Conservation (phyloP, 208 protist species). For the Trypanosoma boissoni region DNA sequence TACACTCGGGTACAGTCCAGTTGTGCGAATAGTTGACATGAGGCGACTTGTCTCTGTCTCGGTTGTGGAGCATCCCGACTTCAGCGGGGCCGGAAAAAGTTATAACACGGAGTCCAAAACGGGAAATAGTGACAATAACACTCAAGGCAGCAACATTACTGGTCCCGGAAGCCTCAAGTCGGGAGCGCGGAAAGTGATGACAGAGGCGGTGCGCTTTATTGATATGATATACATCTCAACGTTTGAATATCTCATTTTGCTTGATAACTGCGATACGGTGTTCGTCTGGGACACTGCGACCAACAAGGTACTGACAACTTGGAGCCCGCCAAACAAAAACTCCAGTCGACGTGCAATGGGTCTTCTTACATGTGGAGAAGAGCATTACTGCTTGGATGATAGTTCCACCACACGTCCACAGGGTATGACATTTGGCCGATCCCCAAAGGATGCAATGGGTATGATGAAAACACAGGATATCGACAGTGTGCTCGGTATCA, state of each 20-base stretch:
- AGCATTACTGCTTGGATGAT: constrained; percentile 20
- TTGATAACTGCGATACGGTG: constrained; percentile 44
- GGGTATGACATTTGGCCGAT: constrained; percentile 14
- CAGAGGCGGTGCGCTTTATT: constrained; percentile 36
- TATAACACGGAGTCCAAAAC: background rate
- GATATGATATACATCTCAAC: constrained; percentile 32
- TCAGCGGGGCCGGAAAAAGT: background rate
- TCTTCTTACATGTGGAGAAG: no score
- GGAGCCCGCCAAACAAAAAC: constrained; percentile 5
- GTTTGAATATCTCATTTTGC: constrained; percentile 32
- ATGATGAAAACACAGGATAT: no score
- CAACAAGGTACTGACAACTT: constrained; percentile 24
- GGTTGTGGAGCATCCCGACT: constrained; percentile 16
- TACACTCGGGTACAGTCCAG: constrained; percentile 34
- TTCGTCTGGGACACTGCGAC: constrained; percentile 38
- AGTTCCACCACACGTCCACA: background rate
- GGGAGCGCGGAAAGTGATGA: background rate
- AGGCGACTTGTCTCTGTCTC: constrained; percentile 6
- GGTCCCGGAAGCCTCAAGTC: background rate
- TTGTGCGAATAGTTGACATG: constrained; percentile 37
- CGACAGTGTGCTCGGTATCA: no score
- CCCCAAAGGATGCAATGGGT: constrained; percentile 4
- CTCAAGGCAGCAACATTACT: background rate
- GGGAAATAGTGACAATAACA: background rate
- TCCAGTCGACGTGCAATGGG: background rate